Conservation (phyloP, 805 yeast species). For the Candida pseudoglaebosa region DNA sequence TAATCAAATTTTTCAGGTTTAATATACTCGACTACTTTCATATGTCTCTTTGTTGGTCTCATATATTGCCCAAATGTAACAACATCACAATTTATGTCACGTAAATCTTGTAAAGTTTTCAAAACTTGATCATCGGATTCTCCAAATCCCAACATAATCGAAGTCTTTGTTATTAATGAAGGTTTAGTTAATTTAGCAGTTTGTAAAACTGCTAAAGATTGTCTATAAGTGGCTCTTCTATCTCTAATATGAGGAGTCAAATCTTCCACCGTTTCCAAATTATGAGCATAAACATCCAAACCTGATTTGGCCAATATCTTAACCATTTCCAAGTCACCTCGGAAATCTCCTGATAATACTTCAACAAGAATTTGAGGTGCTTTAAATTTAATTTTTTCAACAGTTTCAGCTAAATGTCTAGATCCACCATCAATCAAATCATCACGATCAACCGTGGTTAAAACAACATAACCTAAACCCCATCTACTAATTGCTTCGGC, state of each 20-base stretch:
- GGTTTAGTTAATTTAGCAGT: constrained; percentile 80
- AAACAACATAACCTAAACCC: constrained; percentile 97
- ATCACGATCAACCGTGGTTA: constrained; percentile 97
- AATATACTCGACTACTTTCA: constrained; percentile 95
- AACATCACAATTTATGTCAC: constrained; percentile 79
- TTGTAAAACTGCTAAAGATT: constrained; percentile 70
- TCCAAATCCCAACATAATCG: constrained; percentile 94
- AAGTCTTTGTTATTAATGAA: constrained; percentile 81
- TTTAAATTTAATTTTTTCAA: constrained; percentile 73
- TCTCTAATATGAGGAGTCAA: constrained; percentile 94
- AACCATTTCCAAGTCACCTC: constrained; percentile 84
- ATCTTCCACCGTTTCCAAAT: constrained; percentile 92
- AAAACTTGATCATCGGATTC: constrained; percentile 88
- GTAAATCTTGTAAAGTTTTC: constrained; percentile 70
- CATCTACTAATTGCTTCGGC: constrained; percentile 96
- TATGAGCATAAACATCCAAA: constrained; percentile 94
- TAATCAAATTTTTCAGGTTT: constrained; percentile 91
- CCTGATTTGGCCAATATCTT: constrained; percentile 79
- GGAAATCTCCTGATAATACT: constrained; percentile 90
- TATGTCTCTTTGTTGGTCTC: constrained; percentile 98
- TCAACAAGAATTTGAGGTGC: constrained; percentile 92
- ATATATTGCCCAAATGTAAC: constrained; percentile 98
- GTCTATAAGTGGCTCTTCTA: constrained; percentile 92
- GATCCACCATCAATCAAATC: constrained; percentile 94
- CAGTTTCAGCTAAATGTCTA: constrained; percentile 84